Conservation (phyloP, 495 filamentous ascomycete species). For the Penicillium samsonianum region DNA sequence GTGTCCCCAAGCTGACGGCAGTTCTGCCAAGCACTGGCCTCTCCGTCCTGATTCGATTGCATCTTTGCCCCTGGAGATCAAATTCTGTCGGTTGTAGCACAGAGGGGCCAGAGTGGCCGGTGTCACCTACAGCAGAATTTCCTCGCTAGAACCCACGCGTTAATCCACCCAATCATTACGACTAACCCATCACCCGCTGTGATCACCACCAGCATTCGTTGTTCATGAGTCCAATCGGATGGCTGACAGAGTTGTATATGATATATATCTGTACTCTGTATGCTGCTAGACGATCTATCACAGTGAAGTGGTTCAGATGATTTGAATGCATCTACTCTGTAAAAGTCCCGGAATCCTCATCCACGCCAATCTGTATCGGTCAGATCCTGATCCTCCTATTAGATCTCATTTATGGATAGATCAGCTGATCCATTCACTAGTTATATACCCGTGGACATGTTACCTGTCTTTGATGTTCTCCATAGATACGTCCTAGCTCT, state of each 20-base stretch:
- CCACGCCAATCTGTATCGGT: neutral
- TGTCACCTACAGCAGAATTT: neutral
- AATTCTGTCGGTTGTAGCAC: neutral
- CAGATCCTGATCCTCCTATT: neutral
- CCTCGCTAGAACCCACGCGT: conserved; percentile 12
- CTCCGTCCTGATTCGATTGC: neutral
- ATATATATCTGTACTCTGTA: neutral
- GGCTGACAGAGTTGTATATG: neutral
- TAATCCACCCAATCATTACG: conserved; percentile 26
- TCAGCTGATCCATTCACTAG: neutral
- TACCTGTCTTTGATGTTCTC: too few relatives aligned
- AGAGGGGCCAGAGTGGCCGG: neutral
- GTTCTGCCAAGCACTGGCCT: neutral
- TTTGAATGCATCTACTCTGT: neutral
- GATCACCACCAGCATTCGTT: conserved; percentile 28
- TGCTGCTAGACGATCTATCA: neutral
- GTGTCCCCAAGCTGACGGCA: too few relatives aligned
- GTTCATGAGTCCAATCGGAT: conserved; percentile 20
- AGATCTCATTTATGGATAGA: neutral
- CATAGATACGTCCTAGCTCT: neutral
- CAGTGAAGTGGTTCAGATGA: neutral
- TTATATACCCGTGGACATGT: too few relatives aligned
- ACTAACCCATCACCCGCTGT: conserved; percentile 16
- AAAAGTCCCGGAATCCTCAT: neutral
- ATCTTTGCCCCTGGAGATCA: neutral